A percentile compares a stretch with the other conserved stretches of the same genome.
Evolutionary conservation across 1,284 basidiomycete species (phyloP).

Genomic region (Leccinum pallidistipes): DNA sequence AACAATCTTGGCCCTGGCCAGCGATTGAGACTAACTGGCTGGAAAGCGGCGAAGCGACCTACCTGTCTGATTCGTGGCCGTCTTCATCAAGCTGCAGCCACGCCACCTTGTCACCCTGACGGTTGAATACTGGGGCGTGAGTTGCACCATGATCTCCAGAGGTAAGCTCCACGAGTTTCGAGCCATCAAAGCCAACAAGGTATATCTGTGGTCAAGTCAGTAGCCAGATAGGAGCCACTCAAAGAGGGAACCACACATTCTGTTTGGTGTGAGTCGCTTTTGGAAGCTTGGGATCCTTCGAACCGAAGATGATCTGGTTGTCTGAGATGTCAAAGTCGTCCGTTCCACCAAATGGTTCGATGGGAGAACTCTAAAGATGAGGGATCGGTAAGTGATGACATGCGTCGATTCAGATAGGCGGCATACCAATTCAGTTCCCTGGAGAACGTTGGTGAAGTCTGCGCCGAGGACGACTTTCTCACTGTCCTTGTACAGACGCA

Average conservation of each 20-base stretch:
- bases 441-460: constrained; percentile 59
- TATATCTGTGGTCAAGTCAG: constrained; percentile 53
- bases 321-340: constrained; percentile 77
- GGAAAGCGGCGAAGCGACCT: constrained; percentile 8
- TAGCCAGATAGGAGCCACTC: background rate
- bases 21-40: background rate
- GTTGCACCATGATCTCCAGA: constrained; percentile 83
- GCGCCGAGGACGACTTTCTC: constrained; percentile 54
- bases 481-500: constrained; percentile 51
- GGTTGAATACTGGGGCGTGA: constrained; percentile 66
- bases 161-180: constrained; percentile 65
- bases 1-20: constrained; percentile 65
- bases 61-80: constrained; percentile 85
- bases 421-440: constrained; percentile 64
- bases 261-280: constrained; percentile 80
- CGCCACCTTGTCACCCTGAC: constrained; percentile 68
- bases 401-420: constrained; percentile 1
- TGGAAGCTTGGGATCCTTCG: constrained; percentile 76
- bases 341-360: constrained; percentile 80
- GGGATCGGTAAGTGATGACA: constrained; percentile 4
- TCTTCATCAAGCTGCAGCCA: constrained; percentile 88
- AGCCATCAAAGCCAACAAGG: constrained; percentile 52
- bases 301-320: constrained; percentile 74
- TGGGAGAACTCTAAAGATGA: constrained; percentile 57
- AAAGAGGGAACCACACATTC: constrained; percentile 46